Conservation (phyloP, 148 eudicot genomes). For the Pouteria glomerata region DNA sequence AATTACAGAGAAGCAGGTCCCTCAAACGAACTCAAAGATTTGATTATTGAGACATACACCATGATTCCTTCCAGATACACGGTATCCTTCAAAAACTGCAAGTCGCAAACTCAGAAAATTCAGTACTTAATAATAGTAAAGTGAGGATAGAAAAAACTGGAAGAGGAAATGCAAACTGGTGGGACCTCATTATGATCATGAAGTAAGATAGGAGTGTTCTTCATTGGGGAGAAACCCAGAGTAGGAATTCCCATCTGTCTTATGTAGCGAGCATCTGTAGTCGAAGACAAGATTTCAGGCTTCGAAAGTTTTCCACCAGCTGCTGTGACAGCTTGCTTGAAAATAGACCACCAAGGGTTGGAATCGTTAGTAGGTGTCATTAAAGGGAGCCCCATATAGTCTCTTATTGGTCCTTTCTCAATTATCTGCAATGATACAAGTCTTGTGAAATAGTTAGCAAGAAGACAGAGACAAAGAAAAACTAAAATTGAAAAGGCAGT, state of each 20-base stretch:
- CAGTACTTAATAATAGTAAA: neutral
- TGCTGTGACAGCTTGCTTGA: constrained; percentile 54
- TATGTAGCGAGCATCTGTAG: constrained; percentile 70
- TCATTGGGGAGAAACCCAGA: constrained; percentile 93
- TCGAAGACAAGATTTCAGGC: constrained; percentile 80
- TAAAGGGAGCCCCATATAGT: constrained; percentile 63
- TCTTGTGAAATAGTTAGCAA: neutral
- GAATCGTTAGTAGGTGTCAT: constrained; percentile 65
- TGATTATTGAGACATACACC: constrained; percentile 72
- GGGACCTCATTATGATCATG: constrained; percentile 94
- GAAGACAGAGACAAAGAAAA: neutral
- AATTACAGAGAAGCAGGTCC: constrained; percentile 17
- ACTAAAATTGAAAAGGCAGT: neutral
- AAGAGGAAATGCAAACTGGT: neutral
- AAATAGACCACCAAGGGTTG: constrained; percentile 90
- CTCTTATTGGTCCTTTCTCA: constrained; percentile 60
- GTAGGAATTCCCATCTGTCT: constrained; percentile 76
- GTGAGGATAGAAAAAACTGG: neutral
- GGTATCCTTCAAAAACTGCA: constrained; percentile 56
- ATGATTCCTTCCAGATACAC: constrained; percentile 68
- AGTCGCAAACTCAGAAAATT: neutral
- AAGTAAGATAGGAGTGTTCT: constrained; percentile 82
- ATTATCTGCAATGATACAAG: constrained; percentile 32
- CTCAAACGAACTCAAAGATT: constrained; percentile 60
- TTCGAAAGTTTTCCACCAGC: constrained; percentile 74